Base-by-base conservation (phyloP, 2,329 filamentous ascomycete species). In the Teratosphaeriaceae sp. region DNA sequence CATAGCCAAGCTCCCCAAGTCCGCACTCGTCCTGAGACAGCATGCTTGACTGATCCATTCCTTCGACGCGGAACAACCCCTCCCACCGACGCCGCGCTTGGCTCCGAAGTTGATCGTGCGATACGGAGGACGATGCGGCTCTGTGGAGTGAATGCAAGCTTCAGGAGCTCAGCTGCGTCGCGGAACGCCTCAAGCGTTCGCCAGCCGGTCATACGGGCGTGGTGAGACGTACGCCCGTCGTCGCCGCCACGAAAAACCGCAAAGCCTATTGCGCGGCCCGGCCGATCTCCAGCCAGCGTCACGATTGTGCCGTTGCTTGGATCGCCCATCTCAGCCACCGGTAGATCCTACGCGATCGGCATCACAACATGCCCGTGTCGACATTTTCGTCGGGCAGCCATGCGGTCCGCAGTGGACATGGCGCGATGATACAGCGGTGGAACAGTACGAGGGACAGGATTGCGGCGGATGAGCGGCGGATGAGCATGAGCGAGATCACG, bases 391-490 rank as follows among this genome's bases (percentile, higher is more conserved):
- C 51, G 26, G 44, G 42, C 37, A 52, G 43, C 43, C 22, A 49
- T 34, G 43, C 50, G 22, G 40, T 49, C 7, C 45, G 45, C 19
- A 39, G 46, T 36, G 37, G 38, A 20, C 54, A 50, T 43, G 49
- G 50, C 24, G 35, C 36, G 19, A 49, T 59, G 24, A 46, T 57
- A 23, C 47, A 45, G 38, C 47, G 54, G 44, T 57, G 55, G 54
- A 58, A 44, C 38, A 51, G 49, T 24, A 57, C 55, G 13, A 44
- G 54, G 38, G 51, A 57, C 24, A 53, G 54, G 35, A 52, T 59
- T 12, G 19, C 33, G 24, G 43, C 45, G 29, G 56, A 60, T 43
- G 55, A 58, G 40, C 51, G 53, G 29, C 50, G 51, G 33, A 46
- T 46, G 38, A 57, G 47, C 43, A 48, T 51, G 42, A 50, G 40